Evolutionary conservation across 495 filamentous ascomycete genomes (phyloP).

Genomic region (Talaromyces stipitatus): DNA sequence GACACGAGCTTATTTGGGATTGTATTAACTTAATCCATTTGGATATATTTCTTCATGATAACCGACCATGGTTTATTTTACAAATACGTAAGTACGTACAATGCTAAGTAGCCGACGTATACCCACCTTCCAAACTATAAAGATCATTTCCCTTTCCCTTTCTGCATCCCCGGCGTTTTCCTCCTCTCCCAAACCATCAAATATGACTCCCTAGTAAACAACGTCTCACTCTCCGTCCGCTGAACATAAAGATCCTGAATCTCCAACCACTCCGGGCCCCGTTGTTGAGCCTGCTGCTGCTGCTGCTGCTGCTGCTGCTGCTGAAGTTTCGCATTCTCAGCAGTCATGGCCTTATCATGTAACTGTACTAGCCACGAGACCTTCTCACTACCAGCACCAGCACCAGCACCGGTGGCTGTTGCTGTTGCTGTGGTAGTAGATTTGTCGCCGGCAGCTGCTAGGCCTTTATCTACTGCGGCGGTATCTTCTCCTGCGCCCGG

Average conservation of each 20-base stretch:
- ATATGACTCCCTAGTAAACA: constrained; percentile 90
- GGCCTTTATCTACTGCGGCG: constrained; percentile 73
- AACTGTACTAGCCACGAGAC: constrained; percentile 51
- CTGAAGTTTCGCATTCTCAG: constrained; percentile 26
- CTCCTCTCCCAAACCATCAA: constrained; percentile 95
- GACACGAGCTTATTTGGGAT: not conserved
- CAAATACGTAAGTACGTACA: not conserved
- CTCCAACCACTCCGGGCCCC: constrained; percentile 72
- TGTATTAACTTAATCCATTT: not conserved
- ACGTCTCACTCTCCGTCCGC: constrained; percentile 69
- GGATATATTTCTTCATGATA: not conserved
- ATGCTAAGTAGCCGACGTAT: not conserved
- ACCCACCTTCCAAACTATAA: not conserved
- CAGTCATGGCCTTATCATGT: constrained; percentile 42
- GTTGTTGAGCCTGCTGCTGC: constrained; percentile 18
- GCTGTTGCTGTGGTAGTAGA: constrained; percentile 23
- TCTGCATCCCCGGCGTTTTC: constrained; percentile 41
- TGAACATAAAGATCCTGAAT: constrained; percentile 94
- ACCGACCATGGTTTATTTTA: not conserved
- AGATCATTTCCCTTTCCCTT: constrained; percentile 26
- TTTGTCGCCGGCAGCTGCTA: constrained; percentile 62
- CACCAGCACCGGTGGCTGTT: constrained; percentile 15
- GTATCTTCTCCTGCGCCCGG: constrained; percentile 66
- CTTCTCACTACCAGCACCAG: constrained; percentile 42
- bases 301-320: constrained; percentile 26